phyloP scores from a whole-genome alignment of 441 rosid species.

The Kokia cookei region DNA sequence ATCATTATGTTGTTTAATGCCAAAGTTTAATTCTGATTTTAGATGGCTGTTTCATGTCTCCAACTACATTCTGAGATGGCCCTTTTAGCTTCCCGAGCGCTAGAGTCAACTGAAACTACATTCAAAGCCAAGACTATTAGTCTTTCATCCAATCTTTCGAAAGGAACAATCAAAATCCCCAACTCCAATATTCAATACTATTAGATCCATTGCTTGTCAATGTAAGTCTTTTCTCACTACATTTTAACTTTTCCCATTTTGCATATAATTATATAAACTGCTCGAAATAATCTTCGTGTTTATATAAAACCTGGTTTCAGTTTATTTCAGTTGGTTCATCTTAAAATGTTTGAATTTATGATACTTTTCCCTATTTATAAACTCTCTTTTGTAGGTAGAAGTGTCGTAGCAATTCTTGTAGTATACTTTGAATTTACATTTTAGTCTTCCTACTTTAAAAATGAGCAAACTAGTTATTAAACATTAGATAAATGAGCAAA shows the following conservation, averaged over 20 bases:
- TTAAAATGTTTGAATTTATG: too few species aligned
- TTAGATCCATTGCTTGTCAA: constrained; percentile 11
- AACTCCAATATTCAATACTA: constrained; percentile 27
- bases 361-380: too few species aligned
- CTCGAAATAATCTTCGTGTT: not conserved
- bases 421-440: too few species aligned
- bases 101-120: constrained; percentile 47
- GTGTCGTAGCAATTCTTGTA: too few species aligned
- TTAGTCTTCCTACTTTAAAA: too few species aligned
- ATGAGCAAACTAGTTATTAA: too few species aligned
- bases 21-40: not conserved
- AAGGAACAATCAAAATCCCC: constrained; percentile 50
- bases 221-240: not conserved
- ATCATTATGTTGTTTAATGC: not conserved
- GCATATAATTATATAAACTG: not conserved
- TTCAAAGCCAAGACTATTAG: constrained; percentile 27
- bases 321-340: too few species aligned
- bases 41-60: constrained; percentile 96
- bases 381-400: too few species aligned
- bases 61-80: constrained; percentile 93
- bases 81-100: constrained; percentile 82
- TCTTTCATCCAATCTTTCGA: constrained; percentile 27
- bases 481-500: too few species aligned
- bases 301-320: too few species aligned
- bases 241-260: not conserved